Evolutionary conservation across 306 rosid genomes (phyloP).

Genomic region (cucumber (Cucumis sativus)): DNA sequence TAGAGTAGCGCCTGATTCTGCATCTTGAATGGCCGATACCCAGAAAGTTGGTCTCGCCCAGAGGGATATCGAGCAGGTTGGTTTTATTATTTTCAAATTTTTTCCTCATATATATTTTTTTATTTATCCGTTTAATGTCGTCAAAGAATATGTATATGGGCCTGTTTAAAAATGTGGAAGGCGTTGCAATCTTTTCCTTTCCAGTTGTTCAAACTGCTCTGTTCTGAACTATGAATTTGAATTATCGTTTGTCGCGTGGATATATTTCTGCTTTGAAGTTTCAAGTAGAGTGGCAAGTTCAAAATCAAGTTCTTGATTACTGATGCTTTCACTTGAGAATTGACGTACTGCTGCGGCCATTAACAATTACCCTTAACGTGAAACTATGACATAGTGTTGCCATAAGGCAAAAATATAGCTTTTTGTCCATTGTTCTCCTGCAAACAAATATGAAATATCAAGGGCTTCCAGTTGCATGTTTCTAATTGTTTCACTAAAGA

Average conservation of each 20-base stretch:
- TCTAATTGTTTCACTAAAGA: not conserved
- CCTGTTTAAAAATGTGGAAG: not conserved
- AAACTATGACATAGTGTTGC: not conserved
- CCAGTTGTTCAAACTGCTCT: not conserved
- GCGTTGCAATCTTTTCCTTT: not conserved
- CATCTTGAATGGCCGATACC: slow-evolving; percentile 93
- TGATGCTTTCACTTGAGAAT: not conserved
- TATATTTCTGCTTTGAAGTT: not conserved
- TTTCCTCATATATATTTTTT: slow-evolving; percentile 5
- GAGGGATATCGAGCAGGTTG: slow-evolving; percentile 84
- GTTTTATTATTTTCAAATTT: not conserved
- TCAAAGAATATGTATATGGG: not conserved
- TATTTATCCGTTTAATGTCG: not conserved
- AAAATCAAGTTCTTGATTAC: not conserved
- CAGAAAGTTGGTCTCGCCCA: slow-evolving; percentile 42
- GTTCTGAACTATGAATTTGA: not conserved
- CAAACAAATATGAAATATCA: not conserved
- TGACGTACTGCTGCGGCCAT: not conserved
- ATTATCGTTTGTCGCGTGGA: not conserved
- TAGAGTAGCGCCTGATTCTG: slow-evolving; percentile 29
- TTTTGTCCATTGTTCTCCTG: not conserved
- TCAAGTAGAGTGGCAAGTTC: not conserved
- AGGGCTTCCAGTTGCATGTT: not conserved
- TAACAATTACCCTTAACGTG: not conserved
- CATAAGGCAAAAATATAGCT: not conserved